Conservation (phyloP, 2,329 filamentous ascomycete genomes). For the Pestalotiopsis sp. region DNA sequence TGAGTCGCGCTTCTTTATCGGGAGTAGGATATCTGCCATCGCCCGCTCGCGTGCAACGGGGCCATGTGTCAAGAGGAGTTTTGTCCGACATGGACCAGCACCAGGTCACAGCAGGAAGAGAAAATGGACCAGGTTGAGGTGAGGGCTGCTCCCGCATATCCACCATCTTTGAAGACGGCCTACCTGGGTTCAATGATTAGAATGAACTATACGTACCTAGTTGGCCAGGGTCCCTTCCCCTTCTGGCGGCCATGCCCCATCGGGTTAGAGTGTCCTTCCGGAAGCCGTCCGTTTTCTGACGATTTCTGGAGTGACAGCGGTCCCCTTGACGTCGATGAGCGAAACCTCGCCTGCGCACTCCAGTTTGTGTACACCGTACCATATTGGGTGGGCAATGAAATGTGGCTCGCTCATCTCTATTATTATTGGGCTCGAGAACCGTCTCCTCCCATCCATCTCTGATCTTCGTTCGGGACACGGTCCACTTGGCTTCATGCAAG, state of each 20-base stretch:
- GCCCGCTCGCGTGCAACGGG: constrained; percentile 3
- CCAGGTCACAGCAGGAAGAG: not conserved
- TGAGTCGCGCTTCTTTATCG: constrained; percentile 3
- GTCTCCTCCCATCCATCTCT: not conserved
- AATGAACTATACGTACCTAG: not conserved
- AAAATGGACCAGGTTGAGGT: not conserved
- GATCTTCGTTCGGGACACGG: not conserved
- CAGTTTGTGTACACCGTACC: not conserved
- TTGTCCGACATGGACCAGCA: not conserved
- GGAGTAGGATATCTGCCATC: constrained; percentile 7
- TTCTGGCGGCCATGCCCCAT: not conserved
- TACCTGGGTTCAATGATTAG: not conserved
- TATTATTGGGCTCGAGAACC: not conserved
- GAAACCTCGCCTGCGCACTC: not conserved
- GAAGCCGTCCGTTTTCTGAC: not conserved
- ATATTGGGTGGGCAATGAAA: not conserved
- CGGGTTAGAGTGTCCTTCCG: not conserved
- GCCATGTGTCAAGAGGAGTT: constrained; percentile 10
- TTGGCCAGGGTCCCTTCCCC: not conserved
- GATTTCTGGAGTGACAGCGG: not conserved
- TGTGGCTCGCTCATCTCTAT: not conserved
- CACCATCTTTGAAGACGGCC: not conserved
- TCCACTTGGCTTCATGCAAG: not conserved
- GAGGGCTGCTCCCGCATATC: not conserved
- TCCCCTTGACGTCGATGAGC: not conserved